Evolutionary conservation across 768 basidiomycete genomes (phyloP).

Genomic region (Rhodotorula babjevae): DNA sequence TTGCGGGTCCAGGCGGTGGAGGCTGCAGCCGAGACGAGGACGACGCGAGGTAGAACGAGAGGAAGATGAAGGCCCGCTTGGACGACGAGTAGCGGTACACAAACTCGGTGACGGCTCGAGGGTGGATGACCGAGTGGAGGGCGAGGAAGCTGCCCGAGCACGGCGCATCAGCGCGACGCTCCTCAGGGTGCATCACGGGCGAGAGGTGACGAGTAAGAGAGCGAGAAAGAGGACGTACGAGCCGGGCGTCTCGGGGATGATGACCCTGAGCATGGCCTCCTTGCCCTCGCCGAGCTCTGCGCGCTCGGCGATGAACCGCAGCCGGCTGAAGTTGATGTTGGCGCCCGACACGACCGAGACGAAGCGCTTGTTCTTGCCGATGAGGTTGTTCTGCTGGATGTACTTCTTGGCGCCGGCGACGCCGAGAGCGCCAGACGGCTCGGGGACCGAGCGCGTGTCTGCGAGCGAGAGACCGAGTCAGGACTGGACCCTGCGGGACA

Average conservation of each 20-base stretch:
- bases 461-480: conserved; percentile 3
- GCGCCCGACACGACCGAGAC: conserved; percentile 91
- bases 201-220: no score
- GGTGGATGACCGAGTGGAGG: conserved; percentile 79
- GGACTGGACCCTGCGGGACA: neutral
- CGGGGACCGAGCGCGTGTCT: conserved; percentile 95
- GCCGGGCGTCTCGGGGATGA: conserved; percentile 87
- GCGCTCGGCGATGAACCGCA: conserved; percentile 97
- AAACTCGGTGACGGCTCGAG: conserved; percentile 90
- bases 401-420: conserved; percentile 86
- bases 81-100: conserved; percentile 75
- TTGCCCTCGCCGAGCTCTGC: conserved; percentile 93
- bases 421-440: conserved; percentile 89
- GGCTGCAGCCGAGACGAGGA: conserved; percentile 46
- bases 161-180: no score
- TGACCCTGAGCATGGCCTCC: conserved; percentile 88
- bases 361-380: conserved; percentile 78
- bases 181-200: no score
- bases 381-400: conserved; percentile 71
- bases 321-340: conserved; percentile 97
- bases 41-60: conserved; percentile 76
- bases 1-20: neutral
- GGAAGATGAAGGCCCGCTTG: conserved; percentile 73
- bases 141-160: conserved; percentile 85
- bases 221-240: conserved; percentile 56